These are phyloP conservation scores for Glycine latifolia DNA, from an alignment of 306 rosid species.

Conservation along the genomic window DNA sequence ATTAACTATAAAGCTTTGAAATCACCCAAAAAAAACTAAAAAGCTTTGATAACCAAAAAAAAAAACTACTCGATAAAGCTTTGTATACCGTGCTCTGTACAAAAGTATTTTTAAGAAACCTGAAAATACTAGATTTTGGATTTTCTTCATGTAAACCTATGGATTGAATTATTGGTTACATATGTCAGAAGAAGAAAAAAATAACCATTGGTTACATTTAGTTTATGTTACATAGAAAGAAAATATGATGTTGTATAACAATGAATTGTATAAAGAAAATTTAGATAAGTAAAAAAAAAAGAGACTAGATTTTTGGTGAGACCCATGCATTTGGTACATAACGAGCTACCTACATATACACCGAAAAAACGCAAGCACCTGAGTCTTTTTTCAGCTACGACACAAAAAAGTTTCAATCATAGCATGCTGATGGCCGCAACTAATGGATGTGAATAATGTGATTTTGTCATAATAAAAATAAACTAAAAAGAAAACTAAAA, in stretches of 20 bases:
- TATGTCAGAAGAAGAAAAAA: too few species aligned
- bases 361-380: too few species aligned
- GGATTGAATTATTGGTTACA: neutral
- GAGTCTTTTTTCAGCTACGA: neutral
- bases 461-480: neutral
- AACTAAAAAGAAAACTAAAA: neutral
- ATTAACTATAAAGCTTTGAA: too few species aligned
- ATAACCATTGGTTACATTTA: neutral
- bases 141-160: neutral
- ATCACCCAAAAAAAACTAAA: too few species aligned
- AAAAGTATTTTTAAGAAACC: neutral
- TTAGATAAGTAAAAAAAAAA: neutral
- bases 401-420: neutral
- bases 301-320: neutral
- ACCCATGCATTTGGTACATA: neutral
- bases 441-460: neutral
- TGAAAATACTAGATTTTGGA: neutral
- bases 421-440: neutral
- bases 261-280: neutral
- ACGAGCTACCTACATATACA: neutral
- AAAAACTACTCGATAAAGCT: too few species aligned
- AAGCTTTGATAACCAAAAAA: too few species aligned
- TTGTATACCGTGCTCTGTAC: neutral
- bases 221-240: neutral
- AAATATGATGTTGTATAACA: neutral